Evolutionary conservation across 2,329 filamentous ascomycete genomes (phyloP).

Genomic region (Botrytis sinoallii): DNA sequence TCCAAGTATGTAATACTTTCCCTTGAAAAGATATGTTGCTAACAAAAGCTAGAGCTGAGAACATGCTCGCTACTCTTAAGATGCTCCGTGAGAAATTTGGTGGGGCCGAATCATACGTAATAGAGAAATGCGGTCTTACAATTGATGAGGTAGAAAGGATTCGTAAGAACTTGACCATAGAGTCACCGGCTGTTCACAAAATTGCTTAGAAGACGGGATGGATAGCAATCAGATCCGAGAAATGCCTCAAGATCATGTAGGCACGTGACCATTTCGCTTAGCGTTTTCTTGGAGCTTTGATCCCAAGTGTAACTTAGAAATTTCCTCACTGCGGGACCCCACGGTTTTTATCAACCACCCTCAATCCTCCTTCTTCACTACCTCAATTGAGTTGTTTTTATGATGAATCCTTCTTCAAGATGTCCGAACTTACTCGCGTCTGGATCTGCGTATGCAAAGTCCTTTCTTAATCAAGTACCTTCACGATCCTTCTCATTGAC

Average conservation of each 20-base stretch:
- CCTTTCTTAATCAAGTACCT: constrained; percentile 27
- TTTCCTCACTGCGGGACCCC: constrained; percentile 18
- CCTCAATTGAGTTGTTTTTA: constrained; percentile 13
- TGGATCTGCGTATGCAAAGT: constrained; percentile 26
- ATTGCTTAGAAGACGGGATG: neutral
- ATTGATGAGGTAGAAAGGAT: constrained; percentile 53
- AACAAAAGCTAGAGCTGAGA: constrained; percentile 42
- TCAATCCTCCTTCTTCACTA: neutral
- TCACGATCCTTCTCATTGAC: constrained; percentile 38
- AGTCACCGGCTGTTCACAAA: constrained; percentile 25
- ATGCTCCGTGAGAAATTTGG: constrained; percentile 60
- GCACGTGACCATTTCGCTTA: constrained; percentile 18
- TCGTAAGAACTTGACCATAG: constrained; percentile 47
- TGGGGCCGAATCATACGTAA: constrained; percentile 61
- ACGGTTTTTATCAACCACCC: constrained; percentile 13
- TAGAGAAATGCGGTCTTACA: constrained; percentile 54
- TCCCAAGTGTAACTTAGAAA: constrained; percentile 6
- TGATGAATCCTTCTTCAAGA: constrained; percentile 35
- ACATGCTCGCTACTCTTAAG: constrained; percentile 49
- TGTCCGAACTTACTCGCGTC: constrained; percentile 28
- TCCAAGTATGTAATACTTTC: constrained; percentile 35
- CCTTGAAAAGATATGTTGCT: neutral
- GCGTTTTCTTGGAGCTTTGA: constrained; percentile 10
- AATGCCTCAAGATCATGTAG: neutral
- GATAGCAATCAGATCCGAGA: neutral